Base-by-base conservation (phyloP, 2,329 filamentous ascomycete genomes). In the Endoconidiophora laricicola region DNA sequence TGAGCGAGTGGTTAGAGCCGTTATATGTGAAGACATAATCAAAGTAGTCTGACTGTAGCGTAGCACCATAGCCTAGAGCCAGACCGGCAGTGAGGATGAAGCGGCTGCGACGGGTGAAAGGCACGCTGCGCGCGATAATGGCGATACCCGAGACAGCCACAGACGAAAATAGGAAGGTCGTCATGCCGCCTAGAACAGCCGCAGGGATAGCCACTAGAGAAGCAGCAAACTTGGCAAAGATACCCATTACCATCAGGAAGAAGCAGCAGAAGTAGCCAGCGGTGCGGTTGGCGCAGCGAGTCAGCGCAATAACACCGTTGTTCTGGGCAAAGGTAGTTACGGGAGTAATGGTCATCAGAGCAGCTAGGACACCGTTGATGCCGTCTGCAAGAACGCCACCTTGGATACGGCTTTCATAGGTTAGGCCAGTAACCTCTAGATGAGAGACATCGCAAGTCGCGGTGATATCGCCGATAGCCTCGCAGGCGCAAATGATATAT, bases 311-410 rank as follows among this genome's bases (percentile, higher is more conserved):
- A 47, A 90, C 83, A 36, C 84, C 84, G 61, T 90, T 88, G 67
- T 90, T 90, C 62, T 88, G 83, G 0, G 84, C 84, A 57, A 88
- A 88, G 0, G 79, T 82, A 1, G 78, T 80, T 76, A 88, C 84
- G 26, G 84, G 83, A 0, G 83, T 84, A 56, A 86, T 83, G 44
- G 84, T 90, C 67, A 79, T 83, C 29, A 91, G 72, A 1, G 79
- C 82, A 14, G 83, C 82, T 14, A 90, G 67, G 55, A 86, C 66
- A 36, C 84, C 83, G 58, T 85, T 86, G 46, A 87, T 57, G 1
- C 84, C 85, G 57, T 91, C 86, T 0, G 83, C 83, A 3, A 91
- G 63, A 14, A 90, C 75, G 33, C 84, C 84, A 10, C 84, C 84
- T 62, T 88, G 83, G 58, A 90, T 83, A 7, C 83, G 74, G 39